These are phyloP conservation scores for Boletellus deceptivus DNA, from an alignment of 1,284 basidiomycete genomes.

Conservation along the genomic window DNA sequence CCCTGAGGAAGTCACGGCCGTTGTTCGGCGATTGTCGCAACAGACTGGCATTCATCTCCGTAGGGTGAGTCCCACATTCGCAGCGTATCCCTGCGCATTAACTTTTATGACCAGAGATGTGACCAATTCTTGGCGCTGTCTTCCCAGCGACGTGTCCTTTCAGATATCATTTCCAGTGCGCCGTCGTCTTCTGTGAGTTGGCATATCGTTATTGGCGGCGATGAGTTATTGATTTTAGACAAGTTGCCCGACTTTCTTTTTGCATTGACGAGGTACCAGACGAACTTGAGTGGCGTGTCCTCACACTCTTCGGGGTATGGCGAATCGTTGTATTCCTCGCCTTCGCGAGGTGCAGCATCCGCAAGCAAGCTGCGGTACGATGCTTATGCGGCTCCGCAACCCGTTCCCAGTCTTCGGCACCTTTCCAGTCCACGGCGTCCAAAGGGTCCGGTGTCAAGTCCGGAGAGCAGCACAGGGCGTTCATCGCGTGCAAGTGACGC, in stretches of 20 bases:
- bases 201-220: not conserved
- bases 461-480: slow-evolving; percentile 19
- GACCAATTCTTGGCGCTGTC: slow-evolving; percentile 57
- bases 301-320: slow-evolving; percentile 9
- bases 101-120: slow-evolving; percentile 50
- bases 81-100: not conserved
- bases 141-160: slow-evolving; percentile 42
- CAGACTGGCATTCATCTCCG: slow-evolving; percentile 52
- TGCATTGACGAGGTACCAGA: slow-evolving; percentile 42
- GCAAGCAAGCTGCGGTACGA: slow-evolving; percentile 60
- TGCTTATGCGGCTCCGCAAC: slow-evolving; percentile 64
- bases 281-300: slow-evolving; percentile 13
- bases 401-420: slow-evolving; percentile 44
- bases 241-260: slow-evolving; percentile 70
- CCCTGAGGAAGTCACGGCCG: slow-evolving; percentile 42
- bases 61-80: slow-evolving; percentile 40
- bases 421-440: slow-evolving; percentile 23
- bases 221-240: slow-evolving; percentile 7
- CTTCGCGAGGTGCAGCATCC: slow-evolving; percentile 32
- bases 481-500: slow-evolving; percentile 25
- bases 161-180: slow-evolving; percentile 44
- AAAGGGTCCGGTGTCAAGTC: slow-evolving; percentile 28
- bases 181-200: slow-evolving; percentile 50
- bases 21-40: slow-evolving; percentile 44
- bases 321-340: slow-evolving; percentile 30